Conservation (phyloP, 352 stramenopile genomes). For the Globisporangium nagaii region DNA sequence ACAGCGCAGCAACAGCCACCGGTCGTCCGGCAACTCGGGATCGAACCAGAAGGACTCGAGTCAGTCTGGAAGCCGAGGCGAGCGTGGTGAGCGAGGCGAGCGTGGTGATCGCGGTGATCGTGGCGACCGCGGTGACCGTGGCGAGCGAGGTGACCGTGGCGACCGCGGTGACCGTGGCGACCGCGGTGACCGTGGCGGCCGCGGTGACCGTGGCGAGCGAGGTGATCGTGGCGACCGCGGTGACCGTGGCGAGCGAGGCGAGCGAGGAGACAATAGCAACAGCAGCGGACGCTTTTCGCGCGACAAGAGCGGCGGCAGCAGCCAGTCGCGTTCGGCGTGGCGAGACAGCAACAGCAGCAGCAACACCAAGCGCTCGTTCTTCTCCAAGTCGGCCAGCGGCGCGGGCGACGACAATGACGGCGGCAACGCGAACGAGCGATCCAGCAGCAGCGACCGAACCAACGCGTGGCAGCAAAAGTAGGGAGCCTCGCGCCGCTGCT, state of each 20-base stretch:
- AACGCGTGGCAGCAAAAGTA: constrained; percentile 34
- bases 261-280: constrained; percentile 15
- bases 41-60: constrained; percentile 14
- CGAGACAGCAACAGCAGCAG: constrained; percentile 35
- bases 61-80: constrained; percentile 5
- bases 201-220: too few relatives aligned
- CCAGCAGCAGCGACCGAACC: constrained; percentile 20
- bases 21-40: constrained; percentile 4
- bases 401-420: constrained; percentile 26
- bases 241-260: constrained; percentile 19
- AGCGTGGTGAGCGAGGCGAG: constrained; percentile 8
- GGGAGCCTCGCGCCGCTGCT: background rate
- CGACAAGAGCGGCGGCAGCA: constrained; percentile 17
- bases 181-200: constrained; percentile 1
- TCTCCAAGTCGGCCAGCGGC: constrained; percentile 30
- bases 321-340: constrained; percentile 46
- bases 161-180: constrained; percentile 18
- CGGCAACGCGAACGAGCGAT: constrained; percentile 21
- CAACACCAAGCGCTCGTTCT: constrained; percentile 23
- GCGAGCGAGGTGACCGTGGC: constrained; percentile 6
- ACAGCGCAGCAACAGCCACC: constrained; percentile 11
- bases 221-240: constrained; percentile 7
- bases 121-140: constrained; percentile 6
- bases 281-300: constrained; percentile 48
- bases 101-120: constrained; percentile 6